These are phyloP conservation scores for Pyrus communis DNA, from an alignment of 306 rosid genomes.

Conservation along the genomic window DNA sequence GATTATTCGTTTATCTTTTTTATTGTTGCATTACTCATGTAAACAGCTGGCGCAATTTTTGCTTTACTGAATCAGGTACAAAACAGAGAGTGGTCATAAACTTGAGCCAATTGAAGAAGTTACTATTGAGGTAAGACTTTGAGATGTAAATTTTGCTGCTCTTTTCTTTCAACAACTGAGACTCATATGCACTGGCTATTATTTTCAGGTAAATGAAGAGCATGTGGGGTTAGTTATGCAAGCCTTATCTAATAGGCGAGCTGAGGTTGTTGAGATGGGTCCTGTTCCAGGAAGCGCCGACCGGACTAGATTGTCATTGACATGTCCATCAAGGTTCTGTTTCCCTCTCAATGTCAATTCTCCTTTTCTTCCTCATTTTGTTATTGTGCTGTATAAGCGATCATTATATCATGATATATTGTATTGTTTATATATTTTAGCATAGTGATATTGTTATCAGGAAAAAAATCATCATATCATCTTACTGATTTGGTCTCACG, in stretches of 20 bases:
- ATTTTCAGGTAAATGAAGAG: conserved; percentile 77
- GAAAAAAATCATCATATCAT: background rate
- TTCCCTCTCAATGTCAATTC: background rate
- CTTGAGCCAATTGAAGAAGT: conserved; percentile 98
- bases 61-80: conserved; percentile 59
- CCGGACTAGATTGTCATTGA: conserved; percentile 78
- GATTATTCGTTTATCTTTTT: background rate
- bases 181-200: conserved; percentile 5
- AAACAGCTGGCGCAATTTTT: background rate
- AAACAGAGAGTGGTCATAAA: conserved; percentile 60
- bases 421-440: background rate
- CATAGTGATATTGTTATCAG: background rate
- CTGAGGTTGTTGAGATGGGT: conserved; percentile 87
- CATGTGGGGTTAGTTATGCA: conserved; percentile 96
- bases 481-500: background rate
- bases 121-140: conserved; percentile 67
- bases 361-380: background rate
- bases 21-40: background rate
- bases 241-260: conserved; percentile 92
- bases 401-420: background rate
- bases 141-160: background rate
- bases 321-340: conserved; percentile 84
- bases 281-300: conserved; percentile 83
- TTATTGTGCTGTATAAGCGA: background rate
- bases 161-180: conserved; percentile 4